These are phyloP conservation scores for Garcia nutans DNA, from an alignment of 345 rosid species.

Conservation along the genomic window DNA sequence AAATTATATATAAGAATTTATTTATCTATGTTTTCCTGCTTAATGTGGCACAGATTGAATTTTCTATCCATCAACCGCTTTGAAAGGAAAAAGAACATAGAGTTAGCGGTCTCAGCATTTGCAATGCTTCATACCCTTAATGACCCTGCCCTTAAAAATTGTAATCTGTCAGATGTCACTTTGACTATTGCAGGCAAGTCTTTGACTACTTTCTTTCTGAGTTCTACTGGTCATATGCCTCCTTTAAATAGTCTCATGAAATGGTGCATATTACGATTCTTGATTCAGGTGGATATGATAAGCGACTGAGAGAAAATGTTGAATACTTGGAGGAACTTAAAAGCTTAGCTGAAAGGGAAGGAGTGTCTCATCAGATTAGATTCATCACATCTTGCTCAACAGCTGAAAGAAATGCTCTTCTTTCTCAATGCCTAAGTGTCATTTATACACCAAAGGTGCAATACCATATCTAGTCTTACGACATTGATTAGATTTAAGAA, in stretches of 20 bases:
- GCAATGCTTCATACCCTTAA: constrained; percentile 54
- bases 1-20: background rate
- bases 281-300: constrained; percentile 74
- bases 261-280: background rate
- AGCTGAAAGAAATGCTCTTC: constrained; percentile 77
- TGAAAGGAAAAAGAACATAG: constrained; percentile 86
- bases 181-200: constrained; percentile 75
- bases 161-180: constrained; percentile 42
- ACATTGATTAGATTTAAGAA: background rate
- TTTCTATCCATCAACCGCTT: constrained; percentile 88
- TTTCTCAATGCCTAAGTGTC: constrained; percentile 69
- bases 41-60: constrained; percentile 56
- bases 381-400: constrained; percentile 85
- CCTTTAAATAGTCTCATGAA: background rate
- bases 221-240: background rate
- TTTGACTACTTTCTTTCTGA: background rate
- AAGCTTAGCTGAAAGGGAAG: constrained; percentile 60
- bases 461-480: background rate
- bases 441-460: constrained; percentile 81
- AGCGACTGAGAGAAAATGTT: constrained; percentile 74
- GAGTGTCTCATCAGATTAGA: constrained; percentile 50
- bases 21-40: background rate
- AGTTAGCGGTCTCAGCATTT: constrained; percentile 83
- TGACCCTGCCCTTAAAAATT: constrained; percentile 27
- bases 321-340: constrained; percentile 79